A percentile compares a stretch with the other conserved stretches of the same genome.
These are phyloP conservation scores for Aspergillus nanangensis DNA, from an alignment of 495 filamentous ascomycete species.

Conservation along the genomic window DNA sequence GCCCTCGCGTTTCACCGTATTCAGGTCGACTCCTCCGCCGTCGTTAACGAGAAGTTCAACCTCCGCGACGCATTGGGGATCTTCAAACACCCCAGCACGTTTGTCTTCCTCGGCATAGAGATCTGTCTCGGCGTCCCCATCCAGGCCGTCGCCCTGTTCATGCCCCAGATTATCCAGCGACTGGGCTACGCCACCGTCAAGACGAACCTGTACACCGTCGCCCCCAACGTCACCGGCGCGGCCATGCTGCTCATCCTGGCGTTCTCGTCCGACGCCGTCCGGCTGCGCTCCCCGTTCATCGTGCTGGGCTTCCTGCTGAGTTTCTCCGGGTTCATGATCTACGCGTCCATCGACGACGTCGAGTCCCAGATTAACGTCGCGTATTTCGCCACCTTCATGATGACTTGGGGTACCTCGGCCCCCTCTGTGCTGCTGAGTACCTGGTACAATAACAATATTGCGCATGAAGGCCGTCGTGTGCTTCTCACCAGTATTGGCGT, in stretches of 20 bases:
- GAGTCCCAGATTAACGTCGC: constrained; percentile 54
- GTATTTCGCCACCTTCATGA: constrained; percentile 79
- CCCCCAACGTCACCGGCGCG: constrained; percentile 65
- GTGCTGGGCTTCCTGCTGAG: constrained; percentile 69
- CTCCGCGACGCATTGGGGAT: constrained; percentile 60
- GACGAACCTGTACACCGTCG: constrained; percentile 75
- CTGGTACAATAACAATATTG: constrained; percentile 80
- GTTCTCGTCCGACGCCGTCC: constrained; percentile 58
- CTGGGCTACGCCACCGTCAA: constrained; percentile 61
- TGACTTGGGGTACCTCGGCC: constrained; percentile 65
- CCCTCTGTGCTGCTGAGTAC: constrained; percentile 48
- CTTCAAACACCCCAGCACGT: constrained; percentile 59
- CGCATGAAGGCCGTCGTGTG: constrained; percentile 68
- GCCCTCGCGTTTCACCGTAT: constrained; percentile 69
- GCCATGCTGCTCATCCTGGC: constrained; percentile 66
- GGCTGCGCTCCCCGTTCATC: constrained; percentile 70
- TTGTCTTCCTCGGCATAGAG: constrained; percentile 62
- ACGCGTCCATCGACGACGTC: constrained; percentile 60
- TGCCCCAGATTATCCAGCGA: constrained; percentile 67
- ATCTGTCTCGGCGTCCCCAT: constrained; percentile 74
- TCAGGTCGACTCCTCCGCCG: constrained; percentile 65
- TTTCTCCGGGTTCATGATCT: constrained; percentile 73
- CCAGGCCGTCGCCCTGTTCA: constrained; percentile 64
- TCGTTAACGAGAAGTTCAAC: constrained; percentile 67
- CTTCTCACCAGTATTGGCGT: constrained; percentile 69